Percentiles rank a stretch among this genome's conserved stretches.
These are phyloP conservation scores for Setomelanomma holmii DNA, from an alignment of 2,329 filamentous ascomycete genomes.

Conservation along the genomic window DNA sequence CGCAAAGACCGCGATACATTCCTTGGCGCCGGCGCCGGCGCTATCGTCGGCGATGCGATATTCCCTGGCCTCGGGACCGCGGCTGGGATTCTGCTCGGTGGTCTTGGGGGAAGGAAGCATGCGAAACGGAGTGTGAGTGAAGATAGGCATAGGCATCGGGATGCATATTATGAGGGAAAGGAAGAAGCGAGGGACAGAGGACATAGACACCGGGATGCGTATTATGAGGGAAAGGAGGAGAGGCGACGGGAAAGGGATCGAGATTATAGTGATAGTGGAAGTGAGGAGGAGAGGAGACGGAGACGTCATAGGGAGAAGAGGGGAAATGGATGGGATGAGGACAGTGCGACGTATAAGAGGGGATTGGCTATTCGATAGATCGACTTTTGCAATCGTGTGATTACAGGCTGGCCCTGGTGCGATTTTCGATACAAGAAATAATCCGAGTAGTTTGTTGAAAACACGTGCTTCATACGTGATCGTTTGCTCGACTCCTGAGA, in stretches of 20 bases:
- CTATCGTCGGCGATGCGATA: constrained; percentile 53
- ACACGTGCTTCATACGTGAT: too few relatives aligned
- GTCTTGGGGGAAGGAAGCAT: constrained; percentile 52
- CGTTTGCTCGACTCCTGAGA: too few relatives aligned
- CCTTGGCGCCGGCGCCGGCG: constrained; percentile 54
- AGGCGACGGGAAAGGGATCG: constrained; percentile 40
- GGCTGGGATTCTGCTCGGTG: constrained; percentile 50
- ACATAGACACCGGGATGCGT: constrained; percentile 8
- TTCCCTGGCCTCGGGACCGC: constrained; percentile 54
- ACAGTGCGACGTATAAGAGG: constrained; percentile 58
- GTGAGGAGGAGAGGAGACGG: constrained; percentile 3
- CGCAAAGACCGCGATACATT: constrained; percentile 50
- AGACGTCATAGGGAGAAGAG: constrained; percentile 9
- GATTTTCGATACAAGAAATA: too few relatives aligned
- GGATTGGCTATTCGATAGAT: constrained; percentile 66
- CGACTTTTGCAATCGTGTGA: too few relatives aligned
- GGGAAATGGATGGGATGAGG: constrained; percentile 47
- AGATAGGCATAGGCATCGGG: constrained; percentile 11
- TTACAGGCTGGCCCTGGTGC: too few relatives aligned
- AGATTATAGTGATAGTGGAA: constrained; percentile 34
- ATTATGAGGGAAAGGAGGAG: constrained; percentile 22
- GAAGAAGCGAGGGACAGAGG: constrained; percentile 33
- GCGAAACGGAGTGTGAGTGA: constrained; percentile 41
- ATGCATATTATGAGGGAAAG: constrained; percentile 19
- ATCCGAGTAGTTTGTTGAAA: too few relatives aligned